These are phyloP conservation scores for Talaromyces thailandensis DNA, from an alignment of 495 filamentous ascomycete genomes.

Conservation along the genomic window DNA sequence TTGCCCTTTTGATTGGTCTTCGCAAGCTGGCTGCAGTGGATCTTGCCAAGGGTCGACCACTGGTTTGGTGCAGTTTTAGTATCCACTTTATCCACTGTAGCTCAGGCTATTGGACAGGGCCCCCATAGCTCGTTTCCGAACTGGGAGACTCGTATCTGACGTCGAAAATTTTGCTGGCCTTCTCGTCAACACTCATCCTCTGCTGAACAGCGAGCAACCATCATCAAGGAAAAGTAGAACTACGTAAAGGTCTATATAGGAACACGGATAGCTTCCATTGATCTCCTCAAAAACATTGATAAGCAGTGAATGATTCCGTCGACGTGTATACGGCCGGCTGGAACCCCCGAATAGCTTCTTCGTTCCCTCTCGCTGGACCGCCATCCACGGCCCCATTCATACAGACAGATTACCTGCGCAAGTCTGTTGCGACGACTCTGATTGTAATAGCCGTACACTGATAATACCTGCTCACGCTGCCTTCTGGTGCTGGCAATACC, in stretches of 20 bases:
- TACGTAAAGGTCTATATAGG: not conserved
- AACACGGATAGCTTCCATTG: not conserved
- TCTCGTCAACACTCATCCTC: not conserved
- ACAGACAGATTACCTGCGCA: not conserved
- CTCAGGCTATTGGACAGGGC: not conserved
- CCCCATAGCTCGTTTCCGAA: constrained; percentile 1
- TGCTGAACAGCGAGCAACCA: not conserved
- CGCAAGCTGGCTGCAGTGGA: not conserved
- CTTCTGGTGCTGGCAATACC: not conserved
- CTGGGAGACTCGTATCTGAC: not conserved
- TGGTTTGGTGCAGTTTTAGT: not conserved
- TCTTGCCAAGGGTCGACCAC: not conserved
- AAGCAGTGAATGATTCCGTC: not conserved
- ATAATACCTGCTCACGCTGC: not conserved
- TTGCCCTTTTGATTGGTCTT: not conserved
- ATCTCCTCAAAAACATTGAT: not conserved
- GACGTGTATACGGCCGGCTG: not conserved
- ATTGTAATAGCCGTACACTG: not conserved
- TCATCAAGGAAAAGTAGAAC: not conserved
- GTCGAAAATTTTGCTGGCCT: not conserved
- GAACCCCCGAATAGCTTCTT: not conserved
- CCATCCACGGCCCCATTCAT: not conserved
- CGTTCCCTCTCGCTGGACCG: no score
- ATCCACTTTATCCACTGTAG: not conserved
- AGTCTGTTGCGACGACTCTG: not conserved